Conservation (phyloP, 1,284 basidiomycete species). For the Stygiomarasmius scandens region DNA sequence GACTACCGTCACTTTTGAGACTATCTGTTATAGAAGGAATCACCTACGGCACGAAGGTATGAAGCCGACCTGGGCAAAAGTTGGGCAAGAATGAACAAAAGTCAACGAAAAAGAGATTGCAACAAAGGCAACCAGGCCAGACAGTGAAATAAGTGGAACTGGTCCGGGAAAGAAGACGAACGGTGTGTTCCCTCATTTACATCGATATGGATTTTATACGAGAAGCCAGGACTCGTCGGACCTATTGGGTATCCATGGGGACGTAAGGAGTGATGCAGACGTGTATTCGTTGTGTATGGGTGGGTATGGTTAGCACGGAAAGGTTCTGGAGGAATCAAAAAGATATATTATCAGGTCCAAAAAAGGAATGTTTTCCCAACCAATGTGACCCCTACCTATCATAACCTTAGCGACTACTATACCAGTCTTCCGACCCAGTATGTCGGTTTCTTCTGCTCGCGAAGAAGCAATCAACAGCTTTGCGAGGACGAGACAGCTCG, state of each 20-base stretch:
- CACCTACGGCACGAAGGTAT: neutral
- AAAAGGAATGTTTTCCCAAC: neutral
- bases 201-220: neutral
- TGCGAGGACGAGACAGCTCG: neutral
- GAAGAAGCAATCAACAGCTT: neutral
- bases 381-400: neutral
- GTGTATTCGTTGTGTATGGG: neutral
- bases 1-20: neutral
- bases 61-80: conserved; percentile 12
- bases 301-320: neutral
- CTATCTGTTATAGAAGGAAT: neutral
- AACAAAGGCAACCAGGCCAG: conserved; percentile 16
- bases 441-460: neutral
- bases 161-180: neutral
- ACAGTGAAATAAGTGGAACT: conserved; percentile 5
- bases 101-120: conserved; percentile 7
- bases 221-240: neutral
- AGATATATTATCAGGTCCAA: neutral
- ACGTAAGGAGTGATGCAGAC: neutral
- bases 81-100: neutral
- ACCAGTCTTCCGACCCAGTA: neutral
- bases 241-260: neutral
- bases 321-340: neutral
- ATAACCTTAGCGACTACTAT: neutral
- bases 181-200: neutral